phyloP scores from a whole-genome alignment of 345 rosid genomes.

The Melaleuca alternifolia region DNA sequence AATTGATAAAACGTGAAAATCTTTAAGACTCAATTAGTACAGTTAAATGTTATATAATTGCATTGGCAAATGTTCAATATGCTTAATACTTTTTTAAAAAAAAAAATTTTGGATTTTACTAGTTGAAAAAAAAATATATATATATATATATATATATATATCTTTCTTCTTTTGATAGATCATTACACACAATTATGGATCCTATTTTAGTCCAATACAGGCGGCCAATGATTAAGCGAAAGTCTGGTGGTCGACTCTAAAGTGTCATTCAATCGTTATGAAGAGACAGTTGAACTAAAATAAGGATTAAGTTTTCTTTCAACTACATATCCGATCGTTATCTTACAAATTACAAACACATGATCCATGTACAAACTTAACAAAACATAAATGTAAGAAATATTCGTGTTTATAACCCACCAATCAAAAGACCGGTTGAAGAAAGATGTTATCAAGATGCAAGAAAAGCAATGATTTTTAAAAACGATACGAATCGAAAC shows the following conservation, averaged over 20 bases:
- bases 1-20: no score
- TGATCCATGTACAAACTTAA: neutral
- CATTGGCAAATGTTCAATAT: no score
- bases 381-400: neutral
- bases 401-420: neutral
- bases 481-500: neutral
- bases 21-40: no score
- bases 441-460: neutral
- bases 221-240: neutral
- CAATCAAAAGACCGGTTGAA: neutral
- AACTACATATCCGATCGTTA: neutral
- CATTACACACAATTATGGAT: neutral
- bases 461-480: neutral
- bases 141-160: no score
- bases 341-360: neutral
- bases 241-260: neutral
- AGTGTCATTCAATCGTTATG: neutral
- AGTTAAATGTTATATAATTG: no score
- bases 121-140: no score
- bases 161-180: neutral
- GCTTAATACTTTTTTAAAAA: no score
- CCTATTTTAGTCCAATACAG: neutral
- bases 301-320: neutral
- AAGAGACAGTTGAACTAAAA: neutral
- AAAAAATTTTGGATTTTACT: no score